phyloP scores from a whole-genome alignment of 805 yeast species.

The Monosporozyma aerobia region DNA sequence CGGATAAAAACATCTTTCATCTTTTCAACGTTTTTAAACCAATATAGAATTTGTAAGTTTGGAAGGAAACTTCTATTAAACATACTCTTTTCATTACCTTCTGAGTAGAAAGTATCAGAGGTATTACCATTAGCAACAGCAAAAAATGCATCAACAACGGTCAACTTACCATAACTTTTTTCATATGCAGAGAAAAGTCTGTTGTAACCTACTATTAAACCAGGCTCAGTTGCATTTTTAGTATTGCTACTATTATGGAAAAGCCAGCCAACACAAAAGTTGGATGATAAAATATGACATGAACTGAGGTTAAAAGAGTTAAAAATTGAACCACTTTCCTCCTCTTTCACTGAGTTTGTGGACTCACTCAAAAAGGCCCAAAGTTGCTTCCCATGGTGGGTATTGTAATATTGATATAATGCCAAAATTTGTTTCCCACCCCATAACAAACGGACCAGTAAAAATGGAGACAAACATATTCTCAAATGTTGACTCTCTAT shows the following conservation, averaged over 20 bases:
- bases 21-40: conserved; percentile 16
- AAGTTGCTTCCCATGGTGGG: conserved; percentile 9
- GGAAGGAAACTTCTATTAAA: conserved; percentile 63
- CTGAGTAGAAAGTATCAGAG: conserved; percentile 41
- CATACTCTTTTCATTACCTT: conserved; percentile 37
- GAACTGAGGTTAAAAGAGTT: conserved; percentile 34
- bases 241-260: conserved; percentile 41
- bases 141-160: conserved; percentile 58
- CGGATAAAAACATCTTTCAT: conserved; percentile 42
- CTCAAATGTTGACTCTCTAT: conserved; percentile 52
- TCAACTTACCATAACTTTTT: conserved; percentile 53
- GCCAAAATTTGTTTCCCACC: conserved; percentile 16
- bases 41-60: conserved; percentile 44
- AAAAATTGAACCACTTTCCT: conserved; percentile 7
- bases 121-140: conserved; percentile 60
- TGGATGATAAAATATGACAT: conserved; percentile 50
- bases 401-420: conserved; percentile 11
- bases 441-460: conserved; percentile 35
- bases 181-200: conserved; percentile 58
- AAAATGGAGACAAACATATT: conserved; percentile 45
- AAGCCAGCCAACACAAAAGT: conserved; percentile 72
- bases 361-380: conserved; percentile 6
- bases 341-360: background rate
- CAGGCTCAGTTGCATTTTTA: conserved; percentile 40
- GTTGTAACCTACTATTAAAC: conserved; percentile 73